These are phyloP conservation scores for Trichosanthes cucumerina DNA, from an alignment of 306 rosid species.

Conservation along the genomic window DNA sequence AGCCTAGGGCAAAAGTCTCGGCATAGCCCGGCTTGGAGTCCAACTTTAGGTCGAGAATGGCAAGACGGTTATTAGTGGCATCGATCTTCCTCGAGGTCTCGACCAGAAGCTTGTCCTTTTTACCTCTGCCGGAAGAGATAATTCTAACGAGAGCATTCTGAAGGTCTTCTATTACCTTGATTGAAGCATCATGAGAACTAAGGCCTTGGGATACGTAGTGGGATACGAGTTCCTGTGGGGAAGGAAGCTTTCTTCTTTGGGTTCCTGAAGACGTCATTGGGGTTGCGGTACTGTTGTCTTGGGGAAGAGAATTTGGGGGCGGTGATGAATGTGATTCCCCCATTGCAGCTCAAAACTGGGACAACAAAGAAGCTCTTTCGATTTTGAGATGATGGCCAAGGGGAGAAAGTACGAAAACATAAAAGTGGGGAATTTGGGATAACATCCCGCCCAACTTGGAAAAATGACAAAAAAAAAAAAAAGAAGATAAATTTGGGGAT, in stretches of 20 bases:
- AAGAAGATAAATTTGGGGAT: too few species aligned
- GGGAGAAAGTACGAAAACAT: not conserved
- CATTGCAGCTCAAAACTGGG: constrained; percentile 15
- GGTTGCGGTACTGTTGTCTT: not conserved
- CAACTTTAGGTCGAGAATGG: constrained; percentile 59
- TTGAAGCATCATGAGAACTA: constrained; percentile 46
- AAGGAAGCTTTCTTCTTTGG: constrained; percentile 41
- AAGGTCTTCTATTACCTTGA: constrained; percentile 84
- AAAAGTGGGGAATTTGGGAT: not conserved
- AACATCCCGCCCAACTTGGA: too few species aligned
- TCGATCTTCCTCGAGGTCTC: constrained; percentile 65
- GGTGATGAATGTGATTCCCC: not conserved
- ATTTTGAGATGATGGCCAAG: not conserved
- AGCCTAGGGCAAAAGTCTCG: constrained; percentile 50
- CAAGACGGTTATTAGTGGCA: constrained; percentile 30
- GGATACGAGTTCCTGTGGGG: constrained; percentile 52
- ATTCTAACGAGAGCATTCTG: constrained; percentile 59
- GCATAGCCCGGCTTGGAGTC: constrained; percentile 77
- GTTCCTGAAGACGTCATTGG: not conserved
- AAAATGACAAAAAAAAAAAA: too few species aligned
- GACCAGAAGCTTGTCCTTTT: constrained; percentile 33
- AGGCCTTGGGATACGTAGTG: constrained; percentile 81
- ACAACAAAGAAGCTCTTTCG: not conserved
- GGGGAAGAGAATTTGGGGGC: not conserved
- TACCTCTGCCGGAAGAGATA: constrained; percentile 59